Evolutionary conservation across 2,329 filamentous ascomycete genomes (phyloP), one percentile per base, ranked within the genome.

Genomic region (Xylaria digitata): DNA sequence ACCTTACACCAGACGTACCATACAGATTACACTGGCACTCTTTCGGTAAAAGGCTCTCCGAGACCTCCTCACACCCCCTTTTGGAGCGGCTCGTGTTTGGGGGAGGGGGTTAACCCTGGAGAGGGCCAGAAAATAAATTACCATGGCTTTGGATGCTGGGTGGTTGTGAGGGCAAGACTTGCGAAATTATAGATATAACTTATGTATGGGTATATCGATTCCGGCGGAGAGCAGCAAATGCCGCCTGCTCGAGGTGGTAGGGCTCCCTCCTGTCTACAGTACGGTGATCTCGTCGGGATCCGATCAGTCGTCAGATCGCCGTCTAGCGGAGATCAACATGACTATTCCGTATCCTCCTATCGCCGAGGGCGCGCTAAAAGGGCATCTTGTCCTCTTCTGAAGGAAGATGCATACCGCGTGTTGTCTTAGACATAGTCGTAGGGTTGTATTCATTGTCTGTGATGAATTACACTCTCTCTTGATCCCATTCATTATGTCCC

Each of bases 11-110:
- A 21, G 37, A 37, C n/a, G 49, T 53, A 37, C 49, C 30, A 19
- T 53, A 53, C 49, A 37, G 49, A 34, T 53, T 32, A 37, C 55
- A 58, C 43, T 62, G 46, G 45, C 42, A 30, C 54, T 54, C 46
- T 57, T 52, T 64, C 55, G 65, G 65, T 56, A 52, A 64, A 52
- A 58, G 34, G 26, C 52, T 60, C 46, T 62, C 50, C 65, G 54
- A 59, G 50, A 55, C 40, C 26, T 56, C 42, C n/a, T 23, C 57
- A 45, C 53, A 21, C 21, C 45, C 56, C 32, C 50, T 45, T 65
- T 60, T 60, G 30, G 59, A 37, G 34, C 19, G 37, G 58, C 30
- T 43, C 21, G 17, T n/a, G 21, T 45, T 32, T 23, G 37, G 34
- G 37, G 23, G 9, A 49, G n/a, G 21, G 13, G 45, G 17, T 8